These are phyloP conservation scores for Neonectria sp. DNA, from an alignment of 2,329 filamentous ascomycete species.

Conservation along the genomic window DNA sequence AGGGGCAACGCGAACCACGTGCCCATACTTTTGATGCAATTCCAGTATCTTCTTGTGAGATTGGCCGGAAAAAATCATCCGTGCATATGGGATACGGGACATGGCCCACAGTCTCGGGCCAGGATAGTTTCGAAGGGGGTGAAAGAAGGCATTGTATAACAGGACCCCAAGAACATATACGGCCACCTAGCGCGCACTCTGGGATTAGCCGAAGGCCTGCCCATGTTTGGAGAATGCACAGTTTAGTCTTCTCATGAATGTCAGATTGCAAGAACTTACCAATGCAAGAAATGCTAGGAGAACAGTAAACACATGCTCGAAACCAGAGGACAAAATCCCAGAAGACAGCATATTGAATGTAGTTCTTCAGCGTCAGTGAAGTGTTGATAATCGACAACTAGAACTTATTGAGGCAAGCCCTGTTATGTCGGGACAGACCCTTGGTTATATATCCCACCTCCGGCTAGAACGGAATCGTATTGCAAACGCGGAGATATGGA, in stretches of 20 bases:
- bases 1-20: constrained; percentile 58
- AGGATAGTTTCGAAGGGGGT: constrained; percentile 7
- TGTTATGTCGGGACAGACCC: no score
- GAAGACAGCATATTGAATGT: background rate
- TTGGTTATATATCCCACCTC: background rate
- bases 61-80: background rate
- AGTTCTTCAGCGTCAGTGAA: background rate
- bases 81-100: background rate
- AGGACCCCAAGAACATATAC: background rate
- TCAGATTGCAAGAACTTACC: background rate
- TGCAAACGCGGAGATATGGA: background rate
- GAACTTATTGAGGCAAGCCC: background rate
- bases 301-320: background rate
- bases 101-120: constrained; percentile 4
- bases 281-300: background rate
- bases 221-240: background rate
- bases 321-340: background rate
- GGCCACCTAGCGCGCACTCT: background rate
- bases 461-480: background rate
- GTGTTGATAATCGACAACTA: no score
- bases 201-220: background rate
- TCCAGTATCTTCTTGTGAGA: background rate
- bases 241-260: no score
- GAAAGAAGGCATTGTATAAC: constrained; percentile 10
- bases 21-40: constrained; percentile 45